Evolutionary conservation across 179 eudicot genomes (phyloP).

Genomic region (Amaranthus tricolor): DNA sequence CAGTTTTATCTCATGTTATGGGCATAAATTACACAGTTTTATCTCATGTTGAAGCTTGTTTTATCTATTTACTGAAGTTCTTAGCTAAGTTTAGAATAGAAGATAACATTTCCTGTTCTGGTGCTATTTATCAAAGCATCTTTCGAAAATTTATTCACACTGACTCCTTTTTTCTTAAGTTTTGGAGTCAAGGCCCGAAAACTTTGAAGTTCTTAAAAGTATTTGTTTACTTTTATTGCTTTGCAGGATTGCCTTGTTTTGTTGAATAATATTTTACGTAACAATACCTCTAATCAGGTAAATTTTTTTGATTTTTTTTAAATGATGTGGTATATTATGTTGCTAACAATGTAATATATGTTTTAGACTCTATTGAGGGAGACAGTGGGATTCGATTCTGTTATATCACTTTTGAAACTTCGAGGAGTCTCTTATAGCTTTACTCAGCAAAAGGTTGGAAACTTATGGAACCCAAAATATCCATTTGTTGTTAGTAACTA

Average conservation of each 20-base stretch:
- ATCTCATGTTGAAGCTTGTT: slow-evolving; percentile 6
- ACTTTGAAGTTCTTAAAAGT: slow-evolving; percentile 1
- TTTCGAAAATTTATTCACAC: background rate
- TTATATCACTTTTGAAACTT: slow-evolving; percentile 77
- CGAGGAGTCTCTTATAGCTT: slow-evolving; percentile 77
- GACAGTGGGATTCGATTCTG: slow-evolving; percentile 86
- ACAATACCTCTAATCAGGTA: slow-evolving; percentile 88
- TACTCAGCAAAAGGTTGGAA: slow-evolving; percentile 94
- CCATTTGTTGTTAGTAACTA: background rate
- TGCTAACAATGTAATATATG: slow-evolving; percentile 25
- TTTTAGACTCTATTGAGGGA: slow-evolving; percentile 85
- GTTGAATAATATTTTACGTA: slow-evolving; percentile 81
- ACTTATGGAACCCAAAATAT: slow-evolving; percentile 16
- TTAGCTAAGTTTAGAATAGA: background rate
- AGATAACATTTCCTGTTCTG: background rate
- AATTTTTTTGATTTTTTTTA: background rate
- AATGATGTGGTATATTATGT: background rate
- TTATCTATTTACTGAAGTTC: background rate
- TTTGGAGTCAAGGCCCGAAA: background rate
- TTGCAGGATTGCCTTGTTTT: slow-evolving; percentile 92
- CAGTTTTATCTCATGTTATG: background rate
- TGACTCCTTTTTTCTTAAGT: background rate
- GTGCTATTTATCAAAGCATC: background rate
- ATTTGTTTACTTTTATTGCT: slow-evolving; percentile 11
- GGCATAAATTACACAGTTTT: background rate